Evolutionary conservation across 257 asterid species (phyloP).

Genomic region (Forsythia suspensa): DNA sequence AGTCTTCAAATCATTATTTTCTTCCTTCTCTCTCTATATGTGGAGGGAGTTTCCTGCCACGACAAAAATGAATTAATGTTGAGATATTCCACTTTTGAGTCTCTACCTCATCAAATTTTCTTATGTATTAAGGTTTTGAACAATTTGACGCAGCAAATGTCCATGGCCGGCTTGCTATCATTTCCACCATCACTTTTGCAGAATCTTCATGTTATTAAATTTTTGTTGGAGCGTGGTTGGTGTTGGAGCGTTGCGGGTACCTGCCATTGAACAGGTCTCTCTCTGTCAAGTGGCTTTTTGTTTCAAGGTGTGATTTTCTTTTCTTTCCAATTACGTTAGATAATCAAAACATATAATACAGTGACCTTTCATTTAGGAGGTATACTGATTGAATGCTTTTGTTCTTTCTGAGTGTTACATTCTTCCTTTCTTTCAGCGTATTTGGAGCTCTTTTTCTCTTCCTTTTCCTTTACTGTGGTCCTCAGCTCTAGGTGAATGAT

Average conservation of each 20-base stretch:
- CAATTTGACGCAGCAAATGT: slow-evolving; percentile 43
- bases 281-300: background rate
- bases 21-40: background rate
- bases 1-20: background rate
- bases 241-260: slow-evolving; percentile 81
- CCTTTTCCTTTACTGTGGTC: background rate
- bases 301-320: background rate
- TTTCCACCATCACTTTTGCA: slow-evolving; percentile 60
- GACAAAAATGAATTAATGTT: background rate
- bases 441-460: background rate
- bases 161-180: slow-evolving; percentile 49
- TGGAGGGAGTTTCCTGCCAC: background rate
- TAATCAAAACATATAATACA: background rate
- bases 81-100: background rate
- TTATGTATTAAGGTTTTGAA: slow-evolving; percentile 38
- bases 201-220: slow-evolving; percentile 62
- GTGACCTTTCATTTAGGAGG: background rate
- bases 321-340: background rate
- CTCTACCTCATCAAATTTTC: background rate
- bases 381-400: background rate
- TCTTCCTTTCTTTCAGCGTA: background rate
- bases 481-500: background rate
- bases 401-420: background rate
- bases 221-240: slow-evolving; percentile 78
- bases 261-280: slow-evolving; percentile 58